These are phyloP conservation scores for Ganoderma boninense DNA, from an alignment of 1,284 basidiomycete species.

Conservation along the genomic window DNA sequence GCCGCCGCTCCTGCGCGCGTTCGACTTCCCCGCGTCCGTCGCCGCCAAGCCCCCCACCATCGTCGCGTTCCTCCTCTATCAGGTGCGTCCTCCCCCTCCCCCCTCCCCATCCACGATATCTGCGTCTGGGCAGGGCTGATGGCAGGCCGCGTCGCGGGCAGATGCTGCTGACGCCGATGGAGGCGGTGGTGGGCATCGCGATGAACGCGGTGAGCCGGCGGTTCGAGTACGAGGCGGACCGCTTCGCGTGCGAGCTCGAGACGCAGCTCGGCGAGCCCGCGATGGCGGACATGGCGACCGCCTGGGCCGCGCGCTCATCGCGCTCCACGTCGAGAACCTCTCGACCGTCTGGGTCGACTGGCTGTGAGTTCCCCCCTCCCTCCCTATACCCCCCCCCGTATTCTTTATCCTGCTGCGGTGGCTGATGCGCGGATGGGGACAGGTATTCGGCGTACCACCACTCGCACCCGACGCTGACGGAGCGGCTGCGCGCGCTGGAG, in stretches of 20 bases:
- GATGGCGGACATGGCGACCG: slow-evolving; percentile 82
- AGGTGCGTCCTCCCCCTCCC: slow-evolving; percentile 50
- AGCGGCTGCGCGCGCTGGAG: slow-evolving; percentile 85
- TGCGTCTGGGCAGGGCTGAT: no score
- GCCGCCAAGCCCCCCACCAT: slow-evolving; percentile 82
- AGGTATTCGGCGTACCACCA: slow-evolving; percentile 93
- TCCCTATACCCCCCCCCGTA: no score
- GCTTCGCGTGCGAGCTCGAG: slow-evolving; percentile 78
- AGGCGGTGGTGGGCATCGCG: slow-evolving; percentile 77
- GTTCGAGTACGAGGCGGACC: slow-evolving; percentile 93
- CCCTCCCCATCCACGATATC: no score
- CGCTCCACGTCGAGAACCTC: slow-evolving; percentile 90
- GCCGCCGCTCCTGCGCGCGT: slow-evolving; percentile 83
- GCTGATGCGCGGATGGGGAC: no score
- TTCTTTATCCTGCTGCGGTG: no score
- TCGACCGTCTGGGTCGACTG: slow-evolving; percentile 92
- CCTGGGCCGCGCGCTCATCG: slow-evolving; percentile 80
- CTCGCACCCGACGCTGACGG: slow-evolving; percentile 90
- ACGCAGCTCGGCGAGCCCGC: slow-evolving; percentile 53
- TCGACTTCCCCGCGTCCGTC: slow-evolving; percentile 82
- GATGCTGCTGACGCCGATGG: slow-evolving; percentile 87
- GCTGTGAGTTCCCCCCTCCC: slow-evolving; percentile 65
- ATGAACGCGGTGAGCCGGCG: slow-evolving; percentile 85
- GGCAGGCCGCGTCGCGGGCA: slow-evolving; percentile 42
- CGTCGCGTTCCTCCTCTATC: slow-evolving; percentile 90